phyloP scores from a whole-genome alignment of 169 alveolate species.

The Eimeria praecox region DNA sequence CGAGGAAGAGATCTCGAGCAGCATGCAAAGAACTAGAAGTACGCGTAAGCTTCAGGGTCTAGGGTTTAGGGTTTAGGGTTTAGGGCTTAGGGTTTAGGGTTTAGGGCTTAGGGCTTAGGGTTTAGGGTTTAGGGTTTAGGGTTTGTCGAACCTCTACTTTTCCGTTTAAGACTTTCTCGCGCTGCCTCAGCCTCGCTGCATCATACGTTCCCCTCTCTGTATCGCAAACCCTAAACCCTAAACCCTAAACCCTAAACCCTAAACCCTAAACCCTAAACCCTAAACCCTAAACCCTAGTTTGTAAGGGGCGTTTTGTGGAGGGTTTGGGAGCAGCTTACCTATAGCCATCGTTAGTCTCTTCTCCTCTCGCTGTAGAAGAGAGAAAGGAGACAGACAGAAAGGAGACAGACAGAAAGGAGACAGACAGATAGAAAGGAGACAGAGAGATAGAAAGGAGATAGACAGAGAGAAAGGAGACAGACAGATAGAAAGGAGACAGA shows the following conservation, averaged over 20 bases:
- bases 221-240: neutral
- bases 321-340: neutral
- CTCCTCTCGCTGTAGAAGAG: neutral
- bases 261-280: neutral
- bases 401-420: too few relatives aligned
- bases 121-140: conserved; percentile 1
- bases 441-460: too few relatives aligned
- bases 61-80: neutral
- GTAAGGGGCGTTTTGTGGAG: neutral
- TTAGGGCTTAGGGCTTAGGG: conserved; percentile 9
- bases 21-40: neutral
- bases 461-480: too few relatives aligned
- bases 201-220: conserved; percentile 14
- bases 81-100: neutral
- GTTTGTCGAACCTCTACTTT: neutral
- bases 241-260: conserved; percentile 21
- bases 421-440: too few relatives aligned
- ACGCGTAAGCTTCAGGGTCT: neutral
- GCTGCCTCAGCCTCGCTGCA: neutral
- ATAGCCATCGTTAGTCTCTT: neutral
- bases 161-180: neutral
- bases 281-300: conserved; percentile 1
- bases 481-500: too few relatives aligned
- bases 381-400: too few relatives aligned
- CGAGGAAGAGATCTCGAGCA: too few relatives aligned